Percentiles rank a stretch among this genome's conserved stretches.
phyloP scores from a whole-genome alignment of 305 asterid genomes.

The Solanum hybrid region DNA sequence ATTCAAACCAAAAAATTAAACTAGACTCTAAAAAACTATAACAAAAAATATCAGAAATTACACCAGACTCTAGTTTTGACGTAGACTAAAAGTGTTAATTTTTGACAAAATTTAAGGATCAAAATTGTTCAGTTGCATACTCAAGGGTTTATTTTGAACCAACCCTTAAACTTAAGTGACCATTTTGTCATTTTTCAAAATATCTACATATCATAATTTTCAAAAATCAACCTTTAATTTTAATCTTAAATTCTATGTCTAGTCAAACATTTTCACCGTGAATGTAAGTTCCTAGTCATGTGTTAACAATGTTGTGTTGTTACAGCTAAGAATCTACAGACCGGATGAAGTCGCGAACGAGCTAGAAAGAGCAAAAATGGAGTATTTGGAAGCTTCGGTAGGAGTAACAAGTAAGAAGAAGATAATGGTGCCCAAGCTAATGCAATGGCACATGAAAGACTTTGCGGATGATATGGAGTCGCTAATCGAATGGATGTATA shows the following conservation, averaged over 20 bases:
- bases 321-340: slow-evolving; percentile 61
- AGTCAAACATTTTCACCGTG: not conserved
- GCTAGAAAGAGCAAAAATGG: slow-evolving; percentile 77
- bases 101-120: not conserved
- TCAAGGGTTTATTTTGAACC: not conserved
- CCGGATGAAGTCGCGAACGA: slow-evolving; percentile 68
- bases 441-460: slow-evolving; percentile 81
- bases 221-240: not conserved
- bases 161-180: not conserved
- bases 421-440: slow-evolving; percentile 64
- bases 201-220: not conserved
- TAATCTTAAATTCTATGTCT: fast-evolving
- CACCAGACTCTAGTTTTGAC: not conserved
- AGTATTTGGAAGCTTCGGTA: slow-evolving; percentile 79
- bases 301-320: not conserved
- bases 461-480: slow-evolving; percentile 84
- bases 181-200: not conserved
- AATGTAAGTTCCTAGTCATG: not conserved
- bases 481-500: slow-evolving; percentile 85
- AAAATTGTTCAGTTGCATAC: not conserved
- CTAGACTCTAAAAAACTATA: not conserved
- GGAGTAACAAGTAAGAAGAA: slow-evolving; percentile 71
- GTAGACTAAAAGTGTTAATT: not conserved
- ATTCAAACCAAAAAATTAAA: not conserved
- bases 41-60: not conserved